Evolutionary conservation across 225 moss, liverwort and hornwort genomes (phyloP).

Genomic region (Anthoceros angustus): DNA sequence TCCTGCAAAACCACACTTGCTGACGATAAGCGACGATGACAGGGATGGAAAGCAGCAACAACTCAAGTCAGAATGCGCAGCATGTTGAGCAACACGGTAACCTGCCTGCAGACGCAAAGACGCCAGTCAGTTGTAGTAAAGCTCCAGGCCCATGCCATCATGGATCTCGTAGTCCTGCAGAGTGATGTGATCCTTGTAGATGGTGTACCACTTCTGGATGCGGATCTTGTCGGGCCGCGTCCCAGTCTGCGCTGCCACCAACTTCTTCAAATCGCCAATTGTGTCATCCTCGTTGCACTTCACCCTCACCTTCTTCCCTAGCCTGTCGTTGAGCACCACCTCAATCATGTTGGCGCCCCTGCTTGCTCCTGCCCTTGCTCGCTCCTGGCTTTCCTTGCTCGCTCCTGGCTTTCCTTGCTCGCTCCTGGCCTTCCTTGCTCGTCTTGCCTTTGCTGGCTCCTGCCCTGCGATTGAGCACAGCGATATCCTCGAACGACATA

Average conservation of each 20-base stretch:
- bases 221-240: conserved; percentile 77
- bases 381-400: no score
- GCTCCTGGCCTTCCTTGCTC: no score
- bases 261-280: conserved; percentile 68
- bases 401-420: no score
- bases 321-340: conserved; percentile 70
- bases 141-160: conserved; percentile 74
- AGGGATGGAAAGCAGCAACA: no score
- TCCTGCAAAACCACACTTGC: no score
- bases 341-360: conserved; percentile 41
- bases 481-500: no score
- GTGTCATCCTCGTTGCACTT: conserved; percentile 82
- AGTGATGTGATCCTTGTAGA: conserved; percentile 78
- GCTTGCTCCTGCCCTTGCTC: neutral
- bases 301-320: conserved; percentile 76
- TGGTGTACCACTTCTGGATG: conserved; percentile 81
- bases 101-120: neutral
- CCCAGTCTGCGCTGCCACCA: conserved; percentile 78
- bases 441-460: no score
- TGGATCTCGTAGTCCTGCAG: conserved; percentile 65
- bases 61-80: no score
- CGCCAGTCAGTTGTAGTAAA: conserved; percentile 48
- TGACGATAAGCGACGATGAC: no score
- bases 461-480: no score
- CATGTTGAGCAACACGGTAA: no score